Percentiles rank a stretch among this genome's conserved stretches.
Conservation (phyloP, 805 yeast species). For the Saccharomyces jurei region DNA sequence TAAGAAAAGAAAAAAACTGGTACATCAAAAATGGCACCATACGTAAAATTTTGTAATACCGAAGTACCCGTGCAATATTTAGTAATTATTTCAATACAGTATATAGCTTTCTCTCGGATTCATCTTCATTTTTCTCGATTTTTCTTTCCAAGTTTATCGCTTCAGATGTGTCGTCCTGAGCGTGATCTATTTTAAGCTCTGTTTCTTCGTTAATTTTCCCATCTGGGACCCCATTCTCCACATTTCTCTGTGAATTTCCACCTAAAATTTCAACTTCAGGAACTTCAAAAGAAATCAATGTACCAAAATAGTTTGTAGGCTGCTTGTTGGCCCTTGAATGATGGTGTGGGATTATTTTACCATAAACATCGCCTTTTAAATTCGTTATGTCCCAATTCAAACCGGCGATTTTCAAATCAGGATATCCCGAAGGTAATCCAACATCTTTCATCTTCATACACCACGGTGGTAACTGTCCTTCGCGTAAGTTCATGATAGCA, state of each 20-base stretch:
- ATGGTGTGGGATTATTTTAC: slow-evolving; percentile 13
- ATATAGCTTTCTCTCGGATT: neutral
- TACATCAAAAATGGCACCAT: neutral
- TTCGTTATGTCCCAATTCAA: slow-evolving; percentile 36
- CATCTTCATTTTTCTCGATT: neutral
- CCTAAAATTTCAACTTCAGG: slow-evolving; percentile 17
- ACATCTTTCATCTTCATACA: slow-evolving; percentile 51
- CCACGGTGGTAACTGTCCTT: slow-evolving; percentile 71
- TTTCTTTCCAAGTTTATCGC: neutral
- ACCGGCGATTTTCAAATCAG: slow-evolving; percentile 51
- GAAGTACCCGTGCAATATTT: neutral
- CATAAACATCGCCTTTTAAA: slow-evolving; percentile 32
- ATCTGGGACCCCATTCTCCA: slow-evolving; percentile 8
- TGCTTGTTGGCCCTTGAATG: slow-evolving; percentile 6
- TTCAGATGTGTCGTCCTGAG: neutral
- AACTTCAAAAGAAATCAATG: slow-evolving; percentile 23
- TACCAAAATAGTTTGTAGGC: slow-evolving; percentile 25
- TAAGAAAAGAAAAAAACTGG: neutral
- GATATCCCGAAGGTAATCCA: slow-evolving; percentile 84
- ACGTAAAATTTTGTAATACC: neutral
- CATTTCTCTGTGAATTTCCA: slow-evolving; percentile 13
- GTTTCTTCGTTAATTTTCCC: slow-evolving; percentile 1
- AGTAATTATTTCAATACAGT: neutral
- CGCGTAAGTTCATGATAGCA: slow-evolving; percentile 60
- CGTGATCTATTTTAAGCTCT: neutral